phyloP scores from a whole-genome alignment of 192 early-diverging fungal genomes.

The Coemansia sp. region DNA sequence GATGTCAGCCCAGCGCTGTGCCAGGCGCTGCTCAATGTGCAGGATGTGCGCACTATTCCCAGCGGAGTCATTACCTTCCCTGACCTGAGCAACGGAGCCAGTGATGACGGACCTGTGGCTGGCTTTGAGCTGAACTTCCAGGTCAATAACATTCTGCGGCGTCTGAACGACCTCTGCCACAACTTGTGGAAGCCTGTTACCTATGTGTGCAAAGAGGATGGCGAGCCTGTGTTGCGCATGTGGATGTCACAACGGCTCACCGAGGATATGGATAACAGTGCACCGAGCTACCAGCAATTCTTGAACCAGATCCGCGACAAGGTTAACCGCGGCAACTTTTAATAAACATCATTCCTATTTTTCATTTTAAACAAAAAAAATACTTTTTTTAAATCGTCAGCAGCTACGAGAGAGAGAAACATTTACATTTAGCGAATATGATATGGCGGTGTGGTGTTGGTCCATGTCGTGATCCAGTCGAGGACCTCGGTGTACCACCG shows the following conservation, averaged over 20 bases:
- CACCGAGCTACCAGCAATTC: slow-evolving; percentile 79
- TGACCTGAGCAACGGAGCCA: slow-evolving; percentile 72
- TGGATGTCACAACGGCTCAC: slow-evolving; percentile 87
- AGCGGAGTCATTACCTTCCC: slow-evolving; percentile 74
- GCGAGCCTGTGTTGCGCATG: slow-evolving; percentile 78
- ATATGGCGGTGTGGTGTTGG: slow-evolving; percentile 36
- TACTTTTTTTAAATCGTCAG: not conserved
- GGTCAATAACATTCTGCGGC: slow-evolving; percentile 75
- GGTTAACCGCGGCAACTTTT: slow-evolving; percentile 60
- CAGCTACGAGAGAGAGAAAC: not conserved
- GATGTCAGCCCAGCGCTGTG: slow-evolving; percentile 76
- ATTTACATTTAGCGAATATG: not conserved
- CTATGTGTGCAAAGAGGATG: slow-evolving; percentile 92
- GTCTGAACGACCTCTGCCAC: slow-evolving; percentile 69
- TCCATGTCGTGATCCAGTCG: slow-evolving; percentile 54
- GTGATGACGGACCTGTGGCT: slow-evolving; percentile 31
- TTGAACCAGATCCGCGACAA: slow-evolving; percentile 74
- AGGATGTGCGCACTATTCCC: slow-evolving; percentile 34
- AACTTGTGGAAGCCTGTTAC: slow-evolving; percentile 72
- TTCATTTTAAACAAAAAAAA: not conserved
- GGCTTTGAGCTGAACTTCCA: slow-evolving; percentile 76
- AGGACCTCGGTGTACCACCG: slow-evolving; percentile 70
- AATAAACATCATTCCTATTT: not conserved
- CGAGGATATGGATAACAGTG: slow-evolving; percentile 87
- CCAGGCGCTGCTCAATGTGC: slow-evolving; percentile 67